Conservation (phyloP, 371 early-diverging fungal species). For the Actinomortierella wolfii region DNA sequence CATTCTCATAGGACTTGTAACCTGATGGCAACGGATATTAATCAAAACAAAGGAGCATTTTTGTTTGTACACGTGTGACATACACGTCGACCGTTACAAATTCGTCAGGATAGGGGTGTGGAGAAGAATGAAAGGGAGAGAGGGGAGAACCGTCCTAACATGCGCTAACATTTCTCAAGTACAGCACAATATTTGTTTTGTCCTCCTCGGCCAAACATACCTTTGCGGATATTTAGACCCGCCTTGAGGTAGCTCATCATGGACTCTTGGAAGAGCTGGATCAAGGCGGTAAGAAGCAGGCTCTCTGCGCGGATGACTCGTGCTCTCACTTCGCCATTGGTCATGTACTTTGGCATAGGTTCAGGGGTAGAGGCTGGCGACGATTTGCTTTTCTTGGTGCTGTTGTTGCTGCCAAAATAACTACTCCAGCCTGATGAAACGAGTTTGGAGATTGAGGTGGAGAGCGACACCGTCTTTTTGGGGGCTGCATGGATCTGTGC, state of each 20-base stretch:
- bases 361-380: slow-evolving; percentile 14
- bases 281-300: slow-evolving; percentile 57
- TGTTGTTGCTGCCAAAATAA: slow-evolving; percentile 34
- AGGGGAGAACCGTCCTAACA: too few relatives aligned
- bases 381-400: slow-evolving; percentile 6
- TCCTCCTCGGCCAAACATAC: slow-evolving; percentile 34
- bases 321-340: slow-evolving; percentile 64
- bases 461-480: slow-evolving; percentile 47
- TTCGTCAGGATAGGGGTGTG: not conserved
- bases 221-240: slow-evolving; percentile 63
- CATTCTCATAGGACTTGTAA: slow-evolving; percentile 46
- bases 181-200: too few relatives aligned
- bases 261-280: slow-evolving; percentile 60
- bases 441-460: slow-evolving; percentile 33
- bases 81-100: not conserved
- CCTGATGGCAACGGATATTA: slow-evolving; percentile 13
- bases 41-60: not conserved
- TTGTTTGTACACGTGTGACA: not conserved
- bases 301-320: slow-evolving; percentile 66
- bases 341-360: slow-evolving; percentile 42
- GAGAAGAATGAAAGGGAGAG: not conserved
- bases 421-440: slow-evolving; percentile 37
- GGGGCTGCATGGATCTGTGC: slow-evolving; percentile 60
- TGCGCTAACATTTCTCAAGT: too few relatives aligned
- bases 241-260: slow-evolving; percentile 63